Evolutionary conservation across 2,329 filamentous ascomycete genomes (phyloP), one percentile per base, ranked within the genome.

Genomic region (Penicillium sp.): DNA sequence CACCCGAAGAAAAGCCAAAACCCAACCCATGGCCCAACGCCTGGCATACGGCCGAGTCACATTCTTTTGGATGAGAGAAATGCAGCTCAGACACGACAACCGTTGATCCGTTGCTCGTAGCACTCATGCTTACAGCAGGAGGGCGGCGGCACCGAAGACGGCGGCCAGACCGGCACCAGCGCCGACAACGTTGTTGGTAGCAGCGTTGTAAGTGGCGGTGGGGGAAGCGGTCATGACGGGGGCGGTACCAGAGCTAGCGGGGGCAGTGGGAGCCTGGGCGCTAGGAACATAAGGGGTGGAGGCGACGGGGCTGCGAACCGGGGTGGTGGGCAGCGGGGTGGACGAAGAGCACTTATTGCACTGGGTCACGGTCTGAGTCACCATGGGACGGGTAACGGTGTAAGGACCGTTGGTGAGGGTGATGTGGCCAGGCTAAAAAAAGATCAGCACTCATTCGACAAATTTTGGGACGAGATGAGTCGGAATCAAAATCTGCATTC

Each of bases 321-420:
- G 41, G 40, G 48, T 35, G 38, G 41, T 37, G 30, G 52, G 39
- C 22, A 47, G 37, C 30, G 52, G 41, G 33, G 50, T 49, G 32
- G 52, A 44, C 39, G 49, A 46, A 39, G 50, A 48, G 50, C 66
- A 66, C 52, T 60, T 47, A 55, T 58, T 56, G 58, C 65, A 68
- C 54, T 60, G 54, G 49, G 62, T 63, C 49, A 81, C 70, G 52
- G 73, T 77, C 47, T 79, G 61, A 38, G 72, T 73, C 48, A 61
- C 52, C 51, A 74, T 62, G 44, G 76, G 69, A 57, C 70, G 65
- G 35, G 71, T 73, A 51, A 78, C 69, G 32, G 72, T 85, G 79
- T 79, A 84, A 54, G 80, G 76, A 75, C 81, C 83, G 73, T 82
- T 71, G 55, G 77, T 77, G 73, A 84, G 76, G 70, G 80, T 84